These are phyloP conservation scores for Nitzschia sp. DNA, from an alignment of 108 stramenopile genomes.

Conservation along the genomic window DNA sequence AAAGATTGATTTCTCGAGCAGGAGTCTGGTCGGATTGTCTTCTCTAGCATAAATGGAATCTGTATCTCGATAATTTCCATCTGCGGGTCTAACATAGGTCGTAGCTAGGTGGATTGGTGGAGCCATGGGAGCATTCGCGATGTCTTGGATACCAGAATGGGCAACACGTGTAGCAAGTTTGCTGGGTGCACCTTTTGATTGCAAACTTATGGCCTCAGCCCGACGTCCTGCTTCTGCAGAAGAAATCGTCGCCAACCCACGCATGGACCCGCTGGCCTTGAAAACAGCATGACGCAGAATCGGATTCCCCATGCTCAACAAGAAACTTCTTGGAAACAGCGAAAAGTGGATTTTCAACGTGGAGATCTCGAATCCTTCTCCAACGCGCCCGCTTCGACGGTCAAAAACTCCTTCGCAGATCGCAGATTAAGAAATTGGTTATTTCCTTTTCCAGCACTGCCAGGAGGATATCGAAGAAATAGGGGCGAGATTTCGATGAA, in stretches of 20 bases:
- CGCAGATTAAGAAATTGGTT: too few relatives aligned
- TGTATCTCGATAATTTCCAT: constrained; percentile 55
- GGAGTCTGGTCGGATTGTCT: constrained; percentile 77
- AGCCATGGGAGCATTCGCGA: constrained; percentile 60
- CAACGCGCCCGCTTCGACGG: too few relatives aligned
- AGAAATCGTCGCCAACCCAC: background rate
- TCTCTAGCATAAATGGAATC: constrained; percentile 67
- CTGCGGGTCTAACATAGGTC: constrained; percentile 74
- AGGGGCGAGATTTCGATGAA: too few relatives aligned
- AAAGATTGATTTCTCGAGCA: constrained; percentile 61
- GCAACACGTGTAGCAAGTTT: constrained; percentile 44
- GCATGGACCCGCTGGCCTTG: too few relatives aligned
- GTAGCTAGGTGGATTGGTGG: constrained; percentile 79
- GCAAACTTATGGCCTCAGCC: background rate
- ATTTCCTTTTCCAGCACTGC: too few relatives aligned
- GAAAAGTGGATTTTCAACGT: too few relatives aligned
- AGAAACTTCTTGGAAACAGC: too few relatives aligned
- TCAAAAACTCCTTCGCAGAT: too few relatives aligned
- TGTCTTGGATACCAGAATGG: constrained; percentile 58
- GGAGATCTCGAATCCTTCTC: too few relatives aligned
- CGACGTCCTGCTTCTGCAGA: constrained; percentile 9
- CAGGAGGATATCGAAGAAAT: too few relatives aligned
- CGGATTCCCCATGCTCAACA: too few relatives aligned
- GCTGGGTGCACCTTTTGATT: background rate
- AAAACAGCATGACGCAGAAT: too few relatives aligned